Evolutionary conservation across 2,329 filamentous ascomycete genomes (phyloP), one percentile per base, ranked within the genome.

Genomic region (Nigrospora osmanthi): DNA sequence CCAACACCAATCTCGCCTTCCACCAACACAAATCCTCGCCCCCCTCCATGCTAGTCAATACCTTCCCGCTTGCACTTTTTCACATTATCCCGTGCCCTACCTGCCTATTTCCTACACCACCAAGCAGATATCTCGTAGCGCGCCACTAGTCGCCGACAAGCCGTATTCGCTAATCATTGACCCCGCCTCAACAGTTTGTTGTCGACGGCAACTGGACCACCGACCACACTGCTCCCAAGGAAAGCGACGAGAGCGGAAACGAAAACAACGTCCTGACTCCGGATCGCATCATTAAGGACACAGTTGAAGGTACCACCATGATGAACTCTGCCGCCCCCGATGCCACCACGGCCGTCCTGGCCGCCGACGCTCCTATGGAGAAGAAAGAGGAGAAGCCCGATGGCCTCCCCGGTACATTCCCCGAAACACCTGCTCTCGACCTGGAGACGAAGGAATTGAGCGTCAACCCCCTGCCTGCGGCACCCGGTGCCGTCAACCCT

Each of bases 141-240:
- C 23, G 23, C 23, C 5, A 28, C 23, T 28, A 10, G 23, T 7
- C 19, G 7, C 23, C 23, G 7, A 9, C 35, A 6, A 28, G 23
- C 23, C 23, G 23, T 28, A 7, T 28, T 28, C 23, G 23, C 23
- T 28, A 28, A 28, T 43, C 39, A 45, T 50, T 17, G 7, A 28
- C 23, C 23, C 23, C 23, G 23, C 23, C 31, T 43, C 35, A 57
- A 45, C 64, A 96, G 91, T 98, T 95, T 66, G 87, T 98, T 57
- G 91, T 96, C 54, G 89, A 98, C 76, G 88, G 87, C 55, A 80
- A 78, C 56, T 98, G 93, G 93, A 82, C 81, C 42, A 86, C 83
- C 63, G 90, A 96, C 67, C 80, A 83, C 57, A 81, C 81, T 47
- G 85, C 83, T 36, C 86, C 87, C 48, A 83, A 85, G 68, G 90